Evolutionary conservation across 371 early-diverging fungal genomes (phyloP).

Genomic region (Apophysomyces variabilis): DNA sequence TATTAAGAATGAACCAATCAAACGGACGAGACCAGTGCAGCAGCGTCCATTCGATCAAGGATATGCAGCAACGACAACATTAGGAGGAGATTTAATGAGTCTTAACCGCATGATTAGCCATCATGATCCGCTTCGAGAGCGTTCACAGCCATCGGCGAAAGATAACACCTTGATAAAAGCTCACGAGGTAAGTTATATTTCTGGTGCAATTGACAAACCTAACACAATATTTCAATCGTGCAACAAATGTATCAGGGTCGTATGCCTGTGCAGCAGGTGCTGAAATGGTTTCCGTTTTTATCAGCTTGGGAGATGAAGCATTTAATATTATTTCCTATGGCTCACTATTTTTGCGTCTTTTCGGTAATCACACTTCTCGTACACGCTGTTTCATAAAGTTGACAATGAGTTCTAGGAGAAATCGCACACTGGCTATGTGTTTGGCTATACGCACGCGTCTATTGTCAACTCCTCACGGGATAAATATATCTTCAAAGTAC

Average conservation of each 20-base stretch:
- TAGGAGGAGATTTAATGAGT: slow-evolving; percentile 29
- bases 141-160: slow-evolving; percentile 9
- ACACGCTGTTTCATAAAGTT: background rate
- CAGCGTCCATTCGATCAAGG: background rate
- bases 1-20: slow-evolving; percentile 13
- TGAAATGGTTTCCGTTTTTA: slow-evolving; percentile 52
- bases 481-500: background rate
- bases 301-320: slow-evolving; percentile 64
- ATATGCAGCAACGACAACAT: slow-evolving; percentile 8
- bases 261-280: slow-evolving; percentile 54
- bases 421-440: background rate
- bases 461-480: background rate
- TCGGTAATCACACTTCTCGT: slow-evolving; percentile 27
- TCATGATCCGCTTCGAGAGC: background rate
- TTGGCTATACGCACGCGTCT: slow-evolving; percentile 2
- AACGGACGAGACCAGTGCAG: background rate
- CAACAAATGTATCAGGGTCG: slow-evolving; percentile 20
- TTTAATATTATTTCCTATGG: slow-evolving; percentile 51
- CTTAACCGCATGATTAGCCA: slow-evolving; percentile 33
- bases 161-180: slow-evolving; percentile 36
- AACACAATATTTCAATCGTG: too few relatives aligned
- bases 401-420: slow-evolving; percentile 15
- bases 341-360: slow-evolving; percentile 57
- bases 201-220: too few relatives aligned
- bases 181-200: slow-evolving; percentile 43